A percentile compares a stretch with the other conserved stretches of the same genome.
Evolutionary conservation across 495 filamentous ascomycete species (phyloP).

Genomic region (Aspergillus wentii): DNA sequence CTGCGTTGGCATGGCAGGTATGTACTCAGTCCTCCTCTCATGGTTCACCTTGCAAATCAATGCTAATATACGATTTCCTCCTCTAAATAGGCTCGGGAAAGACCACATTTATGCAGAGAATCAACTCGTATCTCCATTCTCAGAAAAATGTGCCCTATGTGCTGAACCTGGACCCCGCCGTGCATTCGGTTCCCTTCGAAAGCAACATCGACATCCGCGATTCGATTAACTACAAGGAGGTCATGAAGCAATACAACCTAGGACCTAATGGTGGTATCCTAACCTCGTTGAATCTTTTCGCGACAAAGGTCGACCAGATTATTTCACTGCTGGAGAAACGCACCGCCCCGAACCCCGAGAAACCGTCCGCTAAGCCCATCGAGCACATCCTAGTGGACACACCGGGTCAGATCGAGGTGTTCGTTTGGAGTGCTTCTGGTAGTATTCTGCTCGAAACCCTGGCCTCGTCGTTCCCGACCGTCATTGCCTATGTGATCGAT

Average conservation of each 20-base stretch:
- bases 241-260: conserved; percentile 98
- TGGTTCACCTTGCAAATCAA: neutral
- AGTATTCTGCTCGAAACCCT: conserved; percentile 90
- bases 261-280: conserved; percentile 98
- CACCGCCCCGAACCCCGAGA: conserved; percentile 56
- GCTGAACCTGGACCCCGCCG: conserved; percentile 94
- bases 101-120: conserved; percentile 97
- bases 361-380: conserved; percentile 59
- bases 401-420: conserved; percentile 96
- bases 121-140: conserved; percentile 83
- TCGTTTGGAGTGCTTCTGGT: conserved; percentile 93
- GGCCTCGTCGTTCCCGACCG: conserved; percentile 89
- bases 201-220: conserved; percentile 99
- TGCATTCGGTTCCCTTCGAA: conserved; percentile 93
- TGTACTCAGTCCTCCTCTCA: conserved; percentile 5
- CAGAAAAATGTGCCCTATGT: conserved; percentile 78
- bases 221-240: conserved; percentile 98
- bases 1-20: conserved; percentile 94
- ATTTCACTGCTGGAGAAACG: conserved; percentile 86
- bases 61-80: conserved; percentile 3
- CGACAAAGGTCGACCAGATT: conserved; percentile 96
- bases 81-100: conserved; percentile 75
- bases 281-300: conserved; percentile 92
- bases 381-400: conserved; percentile 90
- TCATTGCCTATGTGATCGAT: conserved; percentile 96